Evolutionary conservation across 2,329 filamentous ascomycete genomes (phyloP).

Genomic region (Neopestalotiopsis clavispora): DNA sequence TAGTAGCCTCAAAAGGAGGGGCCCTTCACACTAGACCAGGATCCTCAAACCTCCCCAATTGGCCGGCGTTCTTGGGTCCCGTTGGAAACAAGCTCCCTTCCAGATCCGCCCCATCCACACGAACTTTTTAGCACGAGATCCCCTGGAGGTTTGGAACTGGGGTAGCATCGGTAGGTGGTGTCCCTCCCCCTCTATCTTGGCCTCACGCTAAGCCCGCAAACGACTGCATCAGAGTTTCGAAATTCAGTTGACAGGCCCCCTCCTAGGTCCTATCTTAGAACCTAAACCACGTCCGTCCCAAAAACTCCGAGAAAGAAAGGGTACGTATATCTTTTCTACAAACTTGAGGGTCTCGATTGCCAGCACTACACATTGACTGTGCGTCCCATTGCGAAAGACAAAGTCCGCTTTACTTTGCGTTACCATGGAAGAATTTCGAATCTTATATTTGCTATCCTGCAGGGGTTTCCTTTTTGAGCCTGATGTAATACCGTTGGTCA

Average conservation of each 20-base stretch:
- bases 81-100: slow-evolving; percentile 15
- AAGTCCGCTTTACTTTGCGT: no score
- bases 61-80: slow-evolving; percentile 6
- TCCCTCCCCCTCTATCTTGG: background rate
- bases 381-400: no score
- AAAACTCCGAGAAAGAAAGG: background rate
- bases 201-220: slow-evolving; percentile 11
- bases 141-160: background rate
- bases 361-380: no score
- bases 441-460: no score
- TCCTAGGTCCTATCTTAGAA: background rate
- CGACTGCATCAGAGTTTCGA: slow-evolving; percentile 15
- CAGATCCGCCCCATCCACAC: slow-evolving; percentile 12
- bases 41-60: slow-evolving; percentile 7
- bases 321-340: no score
- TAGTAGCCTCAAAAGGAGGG: background rate
- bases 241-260: slow-evolving; percentile 17
- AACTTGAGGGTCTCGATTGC: no score
- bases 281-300: background rate
- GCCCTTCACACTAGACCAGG: background rate
- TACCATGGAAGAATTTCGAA: no score
- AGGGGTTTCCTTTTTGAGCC: no score
- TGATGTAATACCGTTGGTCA: no score
- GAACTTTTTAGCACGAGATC: slow-evolving; percentile 15
- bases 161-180: background rate